Percentiles rank a stretch among this genome's conserved stretches.
phyloP scores from a whole-genome alignment of 495 filamentous ascomycete species.

The Xylaria cubensis region DNA sequence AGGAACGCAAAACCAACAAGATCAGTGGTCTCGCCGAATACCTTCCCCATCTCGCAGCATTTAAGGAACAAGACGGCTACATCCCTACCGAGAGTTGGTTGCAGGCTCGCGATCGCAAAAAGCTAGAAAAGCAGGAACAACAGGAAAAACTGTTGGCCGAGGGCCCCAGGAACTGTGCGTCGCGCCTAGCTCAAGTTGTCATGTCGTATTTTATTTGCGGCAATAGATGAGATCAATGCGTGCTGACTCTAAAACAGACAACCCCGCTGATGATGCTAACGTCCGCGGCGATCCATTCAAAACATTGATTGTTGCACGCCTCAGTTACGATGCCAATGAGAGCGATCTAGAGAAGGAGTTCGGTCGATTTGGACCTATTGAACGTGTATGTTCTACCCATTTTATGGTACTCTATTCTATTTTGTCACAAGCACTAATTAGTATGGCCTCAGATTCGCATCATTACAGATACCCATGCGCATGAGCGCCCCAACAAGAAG shows the following conservation, averaged over 20 bases:
- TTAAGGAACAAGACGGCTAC: conserved; percentile 75
- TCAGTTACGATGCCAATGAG: conserved; percentile 87
- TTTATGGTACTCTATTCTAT: not conserved
- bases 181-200: not conserved
- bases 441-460: conserved; percentile 77
- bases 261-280: conserved; percentile 78
- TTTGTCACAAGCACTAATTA: conserved; percentile 26
- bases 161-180: conserved; percentile 72
- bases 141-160: conserved; percentile 70
- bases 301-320: conserved; percentile 89
- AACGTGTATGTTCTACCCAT: conserved; percentile 67
- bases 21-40: conserved; percentile 77
- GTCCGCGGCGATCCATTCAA: conserved; percentile 92
- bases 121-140: conserved; percentile 74
- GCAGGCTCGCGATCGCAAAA: conserved; percentile 79
- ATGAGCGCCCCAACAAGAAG: conserved; percentile 73
- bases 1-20: conserved; percentile 75
- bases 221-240: not conserved
- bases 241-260: conserved; percentile 55
- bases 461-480: conserved; percentile 70
- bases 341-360: conserved; percentile 94
- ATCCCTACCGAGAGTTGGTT: conserved; percentile 91
- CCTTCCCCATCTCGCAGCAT: conserved; percentile 70
- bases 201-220: conserved; percentile 18
- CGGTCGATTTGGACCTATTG: conserved; percentile 91